phyloP scores from a whole-genome alignment of 345 rosid species.

The Gynandropsis gynandra region DNA sequence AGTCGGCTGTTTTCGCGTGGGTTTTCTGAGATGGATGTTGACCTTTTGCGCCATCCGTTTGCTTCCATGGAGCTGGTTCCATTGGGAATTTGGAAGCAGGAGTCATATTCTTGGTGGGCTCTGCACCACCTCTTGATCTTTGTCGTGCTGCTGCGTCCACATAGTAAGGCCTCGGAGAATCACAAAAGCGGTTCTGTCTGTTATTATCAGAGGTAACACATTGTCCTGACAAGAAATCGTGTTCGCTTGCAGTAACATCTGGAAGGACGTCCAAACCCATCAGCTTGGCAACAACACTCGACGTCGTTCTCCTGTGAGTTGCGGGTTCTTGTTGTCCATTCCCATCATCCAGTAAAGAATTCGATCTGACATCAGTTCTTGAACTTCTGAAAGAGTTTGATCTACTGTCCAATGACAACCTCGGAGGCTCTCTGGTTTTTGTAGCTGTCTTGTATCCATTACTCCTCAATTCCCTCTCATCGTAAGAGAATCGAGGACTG shows the following conservation, averaged over 20 bases:
- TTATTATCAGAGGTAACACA: slow-evolving; percentile 27
- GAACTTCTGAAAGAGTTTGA: slow-evolving; percentile 39
- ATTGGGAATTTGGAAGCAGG: slow-evolving; percentile 43
- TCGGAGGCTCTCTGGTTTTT: slow-evolving; percentile 74
- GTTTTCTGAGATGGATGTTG: no score
- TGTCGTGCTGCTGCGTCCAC: slow-evolving; percentile 43
- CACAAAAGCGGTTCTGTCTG: slow-evolving; percentile 32
- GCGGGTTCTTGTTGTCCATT: slow-evolving; percentile 43
- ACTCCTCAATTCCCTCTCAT: slow-evolving; percentile 52
- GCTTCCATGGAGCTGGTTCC: slow-evolving; percentile 67
- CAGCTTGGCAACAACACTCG: slow-evolving; percentile 71
- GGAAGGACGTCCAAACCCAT: slow-evolving; percentile 81
- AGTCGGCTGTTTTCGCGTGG: slow-evolving; percentile 32
- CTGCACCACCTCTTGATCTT: slow-evolving; percentile 31
- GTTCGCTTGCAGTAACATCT: slow-evolving; percentile 24
- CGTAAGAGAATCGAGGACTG: slow-evolving; percentile 77
- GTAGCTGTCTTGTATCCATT: slow-evolving; percentile 39
- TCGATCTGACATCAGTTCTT: slow-evolving; percentile 30
- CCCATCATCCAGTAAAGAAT: slow-evolving; percentile 25
- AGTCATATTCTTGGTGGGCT: slow-evolving; percentile 34
- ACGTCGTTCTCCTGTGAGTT: slow-evolving; percentile 44
- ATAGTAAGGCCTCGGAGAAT: slow-evolving; percentile 41
- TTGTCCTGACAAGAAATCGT: slow-evolving; percentile 23
- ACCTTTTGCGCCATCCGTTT: slow-evolving; percentile 48
- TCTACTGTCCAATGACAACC: slow-evolving; percentile 86